Conservation (phyloP, 371 early-diverging fungal genomes). For the Smittium mucronatum region DNA sequence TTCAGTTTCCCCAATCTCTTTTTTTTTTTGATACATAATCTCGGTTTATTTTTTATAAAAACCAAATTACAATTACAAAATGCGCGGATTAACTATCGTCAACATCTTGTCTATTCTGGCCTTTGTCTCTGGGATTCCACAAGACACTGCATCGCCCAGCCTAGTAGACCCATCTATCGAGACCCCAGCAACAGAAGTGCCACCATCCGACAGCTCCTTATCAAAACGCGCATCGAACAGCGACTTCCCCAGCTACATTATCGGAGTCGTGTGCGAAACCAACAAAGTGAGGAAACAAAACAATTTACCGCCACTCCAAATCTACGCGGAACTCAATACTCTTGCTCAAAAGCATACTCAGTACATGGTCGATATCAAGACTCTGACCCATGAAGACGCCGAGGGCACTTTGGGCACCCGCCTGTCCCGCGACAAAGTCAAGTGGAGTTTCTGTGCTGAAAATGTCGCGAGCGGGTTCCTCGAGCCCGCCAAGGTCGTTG, state of each 20-base stretch:
- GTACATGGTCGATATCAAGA: conserved; percentile 25
- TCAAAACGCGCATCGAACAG: conserved; percentile 9
- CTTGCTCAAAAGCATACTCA: conserved; percentile 30
- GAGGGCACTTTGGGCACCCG: conserved; percentile 27
- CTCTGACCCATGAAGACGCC: conserved; percentile 32
- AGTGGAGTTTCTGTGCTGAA: conserved; percentile 25
- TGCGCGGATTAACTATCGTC: neutral
- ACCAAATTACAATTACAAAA: no score
- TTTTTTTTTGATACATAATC: no score
- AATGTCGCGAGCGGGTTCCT: conserved; percentile 33
- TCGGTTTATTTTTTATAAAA: no score
- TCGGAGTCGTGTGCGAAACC: conserved; percentile 22
- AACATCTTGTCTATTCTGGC: neutral
- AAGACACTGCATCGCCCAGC: neutral
- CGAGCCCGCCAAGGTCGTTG: conserved; percentile 19
- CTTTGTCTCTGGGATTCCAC: neutral
- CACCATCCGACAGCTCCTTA: conserved; percentile 16
- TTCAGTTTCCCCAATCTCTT: no score
- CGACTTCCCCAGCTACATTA: neutral
- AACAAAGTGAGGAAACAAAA: conserved; percentile 20
- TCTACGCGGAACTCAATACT: conserved; percentile 17
- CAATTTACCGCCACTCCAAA: conserved; percentile 22
- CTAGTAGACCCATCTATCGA: neutral
- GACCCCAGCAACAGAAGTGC: conserved; percentile 11
- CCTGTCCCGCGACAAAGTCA: conserved; percentile 15